phyloP scores from a whole-genome alignment of 1,139 yeast species.

The Pichia sp. region DNA sequence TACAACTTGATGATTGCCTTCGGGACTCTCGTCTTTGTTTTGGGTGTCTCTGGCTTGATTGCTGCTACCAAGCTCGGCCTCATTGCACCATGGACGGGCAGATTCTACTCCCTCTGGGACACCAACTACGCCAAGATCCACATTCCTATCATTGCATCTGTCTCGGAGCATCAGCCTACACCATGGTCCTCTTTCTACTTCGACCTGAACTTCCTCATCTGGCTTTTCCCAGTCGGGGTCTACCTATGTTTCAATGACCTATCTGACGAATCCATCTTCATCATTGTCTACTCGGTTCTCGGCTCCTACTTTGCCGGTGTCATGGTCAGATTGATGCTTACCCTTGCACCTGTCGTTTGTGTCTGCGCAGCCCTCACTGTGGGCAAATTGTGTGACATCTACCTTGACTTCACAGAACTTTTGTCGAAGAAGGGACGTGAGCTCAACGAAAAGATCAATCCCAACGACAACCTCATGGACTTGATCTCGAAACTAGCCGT shows the following conservation, averaged over 20 bases:
- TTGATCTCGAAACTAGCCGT: constrained; percentile 59
- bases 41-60: constrained; percentile 70
- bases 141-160: constrained; percentile 98
- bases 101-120: constrained; percentile 98
- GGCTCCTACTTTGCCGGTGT: constrained; percentile 99
- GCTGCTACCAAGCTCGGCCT: constrained; percentile 84
- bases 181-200: constrained; percentile 99
- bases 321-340: constrained; percentile 96
- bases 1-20: constrained; percentile 58
- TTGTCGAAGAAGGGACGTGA: constrained; percentile 22
- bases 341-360: constrained; percentile 94
- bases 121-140: constrained; percentile 96
- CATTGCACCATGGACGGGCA: constrained; percentile 99
- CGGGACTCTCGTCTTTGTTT: constrained; percentile 46
- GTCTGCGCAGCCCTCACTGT: constrained; percentile 85
- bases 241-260: constrained; percentile 86
- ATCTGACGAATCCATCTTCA: constrained; percentile 87
- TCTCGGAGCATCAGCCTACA: constrained; percentile 98
- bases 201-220: constrained; percentile 85
- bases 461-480: constrained; percentile 31
- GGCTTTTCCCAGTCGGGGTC: constrained; percentile 98
- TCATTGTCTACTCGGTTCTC: constrained; percentile 83
- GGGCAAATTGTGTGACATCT: constrained; percentile 78
- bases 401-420: constrained; percentile 60
- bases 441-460: constrained; percentile 9